Evolutionary conservation across 2,329 filamentous ascomycete genomes (phyloP).

Genomic region (Tolypocladium nubicola): DNA sequence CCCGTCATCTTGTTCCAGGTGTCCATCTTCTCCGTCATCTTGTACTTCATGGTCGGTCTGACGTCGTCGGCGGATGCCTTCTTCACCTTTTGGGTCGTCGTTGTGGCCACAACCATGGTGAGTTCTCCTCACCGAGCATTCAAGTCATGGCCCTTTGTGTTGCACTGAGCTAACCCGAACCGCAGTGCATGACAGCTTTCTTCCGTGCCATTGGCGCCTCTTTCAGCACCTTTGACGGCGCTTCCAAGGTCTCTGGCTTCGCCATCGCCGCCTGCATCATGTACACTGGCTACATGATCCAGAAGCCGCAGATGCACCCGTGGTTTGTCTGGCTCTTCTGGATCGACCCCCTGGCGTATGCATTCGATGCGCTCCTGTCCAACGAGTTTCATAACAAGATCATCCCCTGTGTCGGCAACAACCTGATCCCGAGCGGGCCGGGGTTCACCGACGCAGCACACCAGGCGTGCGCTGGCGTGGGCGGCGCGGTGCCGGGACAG

Average conservation of each 20-base stretch:
- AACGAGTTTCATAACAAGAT: slow-evolving; percentile 58
- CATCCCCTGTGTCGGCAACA: slow-evolving; percentile 37
- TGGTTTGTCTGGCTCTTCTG: slow-evolving; percentile 56
- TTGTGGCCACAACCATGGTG: slow-evolving; percentile 41
- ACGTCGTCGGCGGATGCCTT: slow-evolving; percentile 39
- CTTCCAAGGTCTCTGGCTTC: slow-evolving; percentile 45
- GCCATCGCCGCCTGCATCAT: slow-evolving; percentile 41
- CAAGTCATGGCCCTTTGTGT: neutral
- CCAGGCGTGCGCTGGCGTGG: slow-evolving; percentile 47
- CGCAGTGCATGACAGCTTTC: slow-evolving; percentile 43
- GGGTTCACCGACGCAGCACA: slow-evolving; percentile 30
- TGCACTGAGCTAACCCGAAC: neutral
- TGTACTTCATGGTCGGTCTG: slow-evolving; percentile 56
- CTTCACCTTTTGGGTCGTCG: slow-evolving; percentile 50
- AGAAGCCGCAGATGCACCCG: slow-evolving; percentile 48
- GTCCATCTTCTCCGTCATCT: slow-evolving; percentile 41
- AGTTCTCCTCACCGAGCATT: slow-evolving; percentile 6
- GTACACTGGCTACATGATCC: slow-evolving; percentile 56
- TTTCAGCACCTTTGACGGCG: slow-evolving; percentile 46
- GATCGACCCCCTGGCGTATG: slow-evolving; percentile 59
- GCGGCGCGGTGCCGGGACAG: slow-evolving; percentile 39
- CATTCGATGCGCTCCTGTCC: slow-evolving; percentile 55
- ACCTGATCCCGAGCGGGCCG: slow-evolving; percentile 40
- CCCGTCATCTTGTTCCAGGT: slow-evolving; percentile 49
- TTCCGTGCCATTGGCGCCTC: slow-evolving; percentile 46